Conservation (phyloP, 306 rosid genomes). For the Cucumis melo region DNA sequence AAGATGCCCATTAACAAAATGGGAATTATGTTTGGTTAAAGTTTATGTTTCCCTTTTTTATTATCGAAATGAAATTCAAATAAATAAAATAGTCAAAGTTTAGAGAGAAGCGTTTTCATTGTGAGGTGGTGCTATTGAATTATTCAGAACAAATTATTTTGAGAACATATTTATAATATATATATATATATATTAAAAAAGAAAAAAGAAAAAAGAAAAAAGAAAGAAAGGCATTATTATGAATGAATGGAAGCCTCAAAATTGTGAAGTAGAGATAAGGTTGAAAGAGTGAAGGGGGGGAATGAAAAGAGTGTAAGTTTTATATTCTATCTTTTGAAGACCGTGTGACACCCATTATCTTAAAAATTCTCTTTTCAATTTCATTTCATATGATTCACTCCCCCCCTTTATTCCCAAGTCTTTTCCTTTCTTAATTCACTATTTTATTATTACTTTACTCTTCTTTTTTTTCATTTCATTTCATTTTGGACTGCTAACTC, state of each 20-base stretch:
- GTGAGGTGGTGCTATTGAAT: too few species aligned
- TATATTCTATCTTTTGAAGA: background rate
- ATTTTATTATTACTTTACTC: too few species aligned
- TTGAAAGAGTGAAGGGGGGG: background rate
- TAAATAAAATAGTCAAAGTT: too few species aligned
- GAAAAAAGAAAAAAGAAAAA: too few species aligned
- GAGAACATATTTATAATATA: too few species aligned
- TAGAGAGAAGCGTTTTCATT: background rate
- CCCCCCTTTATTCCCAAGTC: background rate
- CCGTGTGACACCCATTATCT: conserved; percentile 11
- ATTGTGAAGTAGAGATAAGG: background rate
- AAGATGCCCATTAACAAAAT: background rate
- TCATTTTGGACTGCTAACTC: too few species aligned
- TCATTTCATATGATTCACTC: background rate
- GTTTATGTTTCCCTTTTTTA: background rate
- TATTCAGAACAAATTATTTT: too few species aligned
- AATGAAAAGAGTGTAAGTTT: background rate
- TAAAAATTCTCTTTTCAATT: background rate
- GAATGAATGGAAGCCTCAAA: background rate
- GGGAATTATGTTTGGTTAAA: background rate
- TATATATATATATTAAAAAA: too few species aligned
- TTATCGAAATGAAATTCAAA: background rate
- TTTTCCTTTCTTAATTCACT: background rate
- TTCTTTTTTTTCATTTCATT: too few species aligned
- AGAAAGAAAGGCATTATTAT: too few species aligned